phyloP scores from a whole-genome alignment of 768 basidiomycete genomes.

The Pholiota conissans region DNA sequence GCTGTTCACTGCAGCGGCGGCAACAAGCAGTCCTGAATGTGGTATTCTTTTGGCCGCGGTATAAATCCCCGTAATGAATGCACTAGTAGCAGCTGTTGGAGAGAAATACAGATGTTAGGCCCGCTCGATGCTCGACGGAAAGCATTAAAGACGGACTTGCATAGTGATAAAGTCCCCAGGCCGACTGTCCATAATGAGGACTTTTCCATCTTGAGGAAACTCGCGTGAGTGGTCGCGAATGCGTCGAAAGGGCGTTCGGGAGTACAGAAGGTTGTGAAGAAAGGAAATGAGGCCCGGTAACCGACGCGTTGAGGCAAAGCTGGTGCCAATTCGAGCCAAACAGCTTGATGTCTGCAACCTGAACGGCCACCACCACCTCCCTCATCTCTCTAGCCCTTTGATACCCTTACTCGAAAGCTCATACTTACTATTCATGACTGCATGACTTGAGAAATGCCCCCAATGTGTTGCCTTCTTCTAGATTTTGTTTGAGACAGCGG shows the following conservation, averaged over 20 bases:
- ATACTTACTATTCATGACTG: background rate
- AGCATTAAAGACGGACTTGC: conserved; percentile 68
- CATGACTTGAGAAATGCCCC: conserved; percentile 26
- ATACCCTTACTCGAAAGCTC: background rate
- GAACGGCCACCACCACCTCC: background rate
- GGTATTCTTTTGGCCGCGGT: conserved; percentile 48
- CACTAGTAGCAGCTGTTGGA: conserved; percentile 56
- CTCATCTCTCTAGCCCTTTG: background rate
- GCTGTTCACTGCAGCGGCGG: conserved; percentile 69
- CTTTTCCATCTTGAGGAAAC: conserved; percentile 26
- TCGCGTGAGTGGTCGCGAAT: background rate
- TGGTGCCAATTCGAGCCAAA: background rate
- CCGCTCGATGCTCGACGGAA: conserved; percentile 22
- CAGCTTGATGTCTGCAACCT: background rate
- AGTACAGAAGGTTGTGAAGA: background rate
- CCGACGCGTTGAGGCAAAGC: background rate
- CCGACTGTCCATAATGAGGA: conserved; percentile 43
- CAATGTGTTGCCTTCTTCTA: conserved; percentile 33
- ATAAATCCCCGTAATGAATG: conserved; percentile 44
- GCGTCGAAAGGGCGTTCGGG: background rate
- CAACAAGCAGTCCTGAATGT: conserved; percentile 45
- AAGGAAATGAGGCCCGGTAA: background rate
- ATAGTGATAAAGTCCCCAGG: conserved; percentile 64
- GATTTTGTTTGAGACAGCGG: background rate
- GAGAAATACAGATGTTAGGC: conserved; percentile 17